Evolutionary conservation across 2,329 filamentous ascomycete species (phyloP), one percentile per base, ranked within the genome.

Genomic region (Colletotrichum aenigma): DNA sequence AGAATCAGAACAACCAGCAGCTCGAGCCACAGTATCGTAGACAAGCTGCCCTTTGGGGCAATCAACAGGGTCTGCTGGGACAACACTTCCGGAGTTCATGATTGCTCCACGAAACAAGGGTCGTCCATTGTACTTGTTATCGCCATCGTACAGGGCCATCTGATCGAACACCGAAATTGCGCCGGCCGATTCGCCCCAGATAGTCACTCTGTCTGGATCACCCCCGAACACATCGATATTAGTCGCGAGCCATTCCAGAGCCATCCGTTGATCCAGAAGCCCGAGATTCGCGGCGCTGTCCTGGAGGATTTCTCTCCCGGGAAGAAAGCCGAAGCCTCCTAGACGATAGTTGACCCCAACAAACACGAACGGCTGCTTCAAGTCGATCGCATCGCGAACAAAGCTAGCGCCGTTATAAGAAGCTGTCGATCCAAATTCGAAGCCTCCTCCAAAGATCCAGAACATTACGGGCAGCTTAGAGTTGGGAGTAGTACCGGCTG

Each of bases 341-440:
- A 94, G 86, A 3, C 94, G 92, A 84, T 97, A 96, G 85, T 96
- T 96, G 80, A 96, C 91, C 1, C 93, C 90, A 0, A 96, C 94
- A 70, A 93, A 94, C 62, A 97, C 85, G 77, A 96, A 92, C 0
- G 93, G 92, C 83, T 94, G 91, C 36, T 87, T 87, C 69, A 89
- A 78, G 4, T 80, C 75, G 48, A 91, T 81, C 4, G 87, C 89
- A 18, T 86, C 85, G 2, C 80, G 69, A 1, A 93, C 78, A 13
- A 91, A 83, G 56, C 83, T 84, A 6, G 85, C 82, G 6, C 84
- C 90, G 75, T 92, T 89, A 78, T 92, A 93, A 82, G 87, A 89
- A 72, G 81, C 82, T 71, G 83, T 88, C 74, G 82, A 88, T 28
- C 88, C 89, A 7, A 91, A 83, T 81, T 91, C 87, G 73, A 93